Base-by-base conservation (phyloP, 2,329 filamentous ascomycete species). In the Ceratocystis destructans region DNA sequence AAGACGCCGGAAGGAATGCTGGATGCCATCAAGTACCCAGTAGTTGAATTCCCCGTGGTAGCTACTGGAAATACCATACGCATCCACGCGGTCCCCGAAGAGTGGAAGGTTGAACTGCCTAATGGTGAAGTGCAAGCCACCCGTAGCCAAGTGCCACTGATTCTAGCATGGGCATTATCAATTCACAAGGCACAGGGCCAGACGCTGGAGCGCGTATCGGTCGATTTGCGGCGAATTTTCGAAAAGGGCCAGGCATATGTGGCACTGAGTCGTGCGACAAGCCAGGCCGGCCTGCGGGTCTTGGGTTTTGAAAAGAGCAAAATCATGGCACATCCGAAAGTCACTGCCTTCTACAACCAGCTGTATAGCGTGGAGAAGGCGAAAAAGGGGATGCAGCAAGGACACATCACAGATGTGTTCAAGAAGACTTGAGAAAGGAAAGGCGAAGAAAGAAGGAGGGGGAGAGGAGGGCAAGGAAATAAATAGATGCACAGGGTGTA, bases 171-270 rank as follows among this genome's bases (percentile, higher is more conserved):
- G 94, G 94, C 94, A 1, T 78, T 99, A 22, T 96, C 91, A 0
- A 99, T 99, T 68, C 94, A 99, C 79, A 99, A 99, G 76, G 94
- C 94, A 0, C 93, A 97, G 74, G 93, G 93, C 1, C 93, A 97
- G 75, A 97, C 93, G 0, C 78, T 96, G 31, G 91, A 96, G 72
- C 83, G 93, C 63, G 94, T 99, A 68, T 96, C 96, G 73, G 94
- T 99, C 31, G 91, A 99, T 73, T 80, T 99, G 0, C 89, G 90
- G 37, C 88, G 85, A 69, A 89, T 96, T 0, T 99, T 99, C 71
- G 94, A 99, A 74, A 96, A 96, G 75, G 94, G 94, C 0, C 94
- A 99, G 75, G 94, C 94, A 5, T 99, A 99, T 73, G 94, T 99
- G 64, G 94, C 94, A 64, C 83, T 99, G 15, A 96, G 90, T 79